Evolutionary conservation across 352 stramenopile species (phyloP).

Genomic region (Blastocystis sp.): DNA sequence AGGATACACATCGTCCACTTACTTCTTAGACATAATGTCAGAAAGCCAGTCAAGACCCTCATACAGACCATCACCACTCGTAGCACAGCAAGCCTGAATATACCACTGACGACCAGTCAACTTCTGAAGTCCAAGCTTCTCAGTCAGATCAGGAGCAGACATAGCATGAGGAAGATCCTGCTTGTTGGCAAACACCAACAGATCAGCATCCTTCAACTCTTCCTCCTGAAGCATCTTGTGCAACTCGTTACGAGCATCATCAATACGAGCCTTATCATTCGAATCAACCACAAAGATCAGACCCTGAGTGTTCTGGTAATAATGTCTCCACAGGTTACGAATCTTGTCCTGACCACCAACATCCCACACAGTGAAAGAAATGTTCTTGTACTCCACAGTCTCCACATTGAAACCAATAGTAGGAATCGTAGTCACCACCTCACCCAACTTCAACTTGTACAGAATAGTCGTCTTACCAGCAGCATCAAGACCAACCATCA

Average conservation of each 20-base stretch:
- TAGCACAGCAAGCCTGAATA: slow-evolving; percentile 98
- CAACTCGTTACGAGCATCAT: slow-evolving; percentile 91
- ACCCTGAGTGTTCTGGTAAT: slow-evolving; percentile 99
- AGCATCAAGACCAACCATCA: slow-evolving; percentile 90
- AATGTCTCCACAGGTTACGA: slow-evolving; percentile 94
- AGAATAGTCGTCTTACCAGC: slow-evolving; percentile 92
- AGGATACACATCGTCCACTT: neutral
- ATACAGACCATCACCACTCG: slow-evolving; percentile 95
- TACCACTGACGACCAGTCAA: slow-evolving; percentile 96
- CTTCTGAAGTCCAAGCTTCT: slow-evolving; percentile 93
- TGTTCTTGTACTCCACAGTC: slow-evolving; percentile 99
- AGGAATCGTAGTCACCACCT: slow-evolving; percentile 88
- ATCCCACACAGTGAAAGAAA: slow-evolving; percentile 98
- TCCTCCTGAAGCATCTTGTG: slow-evolving; percentile 97
- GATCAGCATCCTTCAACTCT: slow-evolving; percentile 90
- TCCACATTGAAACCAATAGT: slow-evolving; percentile 94
- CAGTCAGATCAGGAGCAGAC: slow-evolving; percentile 94
- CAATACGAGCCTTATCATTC: slow-evolving; percentile 95
- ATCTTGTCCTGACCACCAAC: slow-evolving; percentile 97
- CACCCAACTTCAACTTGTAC: slow-evolving; percentile 86
- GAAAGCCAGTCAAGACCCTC: slow-evolving; percentile 97
- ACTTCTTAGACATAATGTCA: slow-evolving; percentile 79
- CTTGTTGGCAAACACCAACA: slow-evolving; percentile 98
- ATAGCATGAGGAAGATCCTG: slow-evolving; percentile 97
- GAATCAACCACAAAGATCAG: slow-evolving; percentile 99